Evolutionary conservation across 2,329 filamentous ascomycete species (phyloP).

Genomic region (Phyllosticta citrichinensis): DNA sequence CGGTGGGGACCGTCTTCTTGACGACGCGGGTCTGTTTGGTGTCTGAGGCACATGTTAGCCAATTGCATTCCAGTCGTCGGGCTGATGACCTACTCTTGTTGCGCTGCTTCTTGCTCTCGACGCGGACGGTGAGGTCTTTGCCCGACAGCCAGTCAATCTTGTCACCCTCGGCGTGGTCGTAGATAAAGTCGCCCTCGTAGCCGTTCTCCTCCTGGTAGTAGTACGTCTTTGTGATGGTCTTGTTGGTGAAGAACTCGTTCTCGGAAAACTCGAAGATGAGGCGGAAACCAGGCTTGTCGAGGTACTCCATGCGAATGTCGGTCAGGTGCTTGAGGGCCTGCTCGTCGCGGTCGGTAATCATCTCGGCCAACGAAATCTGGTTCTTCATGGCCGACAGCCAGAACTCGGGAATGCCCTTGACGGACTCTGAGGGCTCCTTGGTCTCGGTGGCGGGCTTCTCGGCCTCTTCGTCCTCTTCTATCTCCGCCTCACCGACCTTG

Average conservation of each 20-base stretch:
- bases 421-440: slow-evolving; percentile 43
- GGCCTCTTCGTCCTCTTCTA: slow-evolving; percentile 54
- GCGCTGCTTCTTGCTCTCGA: slow-evolving; percentile 99
- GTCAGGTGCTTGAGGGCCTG: slow-evolving; percentile 78
- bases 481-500: slow-evolving; percentile 71
- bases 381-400: slow-evolving; percentile 99
- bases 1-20: slow-evolving; percentile 97
- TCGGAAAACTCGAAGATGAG: slow-evolving; percentile 94
- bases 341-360: slow-evolving; percentile 98
- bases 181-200: slow-evolving; percentile 98
- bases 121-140: slow-evolving; percentile 84
- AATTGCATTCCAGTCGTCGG: slow-evolving; percentile 84
- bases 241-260: slow-evolving; percentile 97
- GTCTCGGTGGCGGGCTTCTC: slow-evolving; percentile 44
- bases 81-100: slow-evolving; percentile 92
- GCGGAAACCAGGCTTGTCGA: slow-evolving; percentile 95
- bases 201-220: slow-evolving; percentile 98
- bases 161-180: slow-evolving; percentile 95
- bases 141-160: slow-evolving; percentile 95
- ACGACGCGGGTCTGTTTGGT: slow-evolving; percentile 98
- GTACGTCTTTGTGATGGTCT: slow-evolving; percentile 94
- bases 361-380: slow-evolving; percentile 90
- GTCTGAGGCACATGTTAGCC: slow-evolving; percentile 45
- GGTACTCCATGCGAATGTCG: slow-evolving; percentile 98
- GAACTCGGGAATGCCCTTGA: slow-evolving; percentile 91